Evolutionary conservation across 345 rosid species (phyloP), one percentile per base, ranked within the genome.

Genomic region (Aquilaria yunnanensis): DNA sequence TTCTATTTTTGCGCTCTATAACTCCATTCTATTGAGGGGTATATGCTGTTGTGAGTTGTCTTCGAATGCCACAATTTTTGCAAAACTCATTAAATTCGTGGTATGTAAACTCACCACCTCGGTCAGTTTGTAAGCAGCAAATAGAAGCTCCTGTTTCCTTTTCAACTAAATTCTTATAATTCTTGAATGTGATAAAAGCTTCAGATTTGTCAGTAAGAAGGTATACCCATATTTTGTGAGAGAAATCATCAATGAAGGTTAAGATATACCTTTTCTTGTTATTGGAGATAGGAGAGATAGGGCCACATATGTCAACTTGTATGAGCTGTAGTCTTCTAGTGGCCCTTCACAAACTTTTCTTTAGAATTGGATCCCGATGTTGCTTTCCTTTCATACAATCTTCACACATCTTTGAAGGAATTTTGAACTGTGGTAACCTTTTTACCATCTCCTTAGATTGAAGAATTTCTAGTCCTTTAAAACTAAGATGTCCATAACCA

Each of bases 1-100:
- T 65, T 2, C 62, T 12, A 48, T 65, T 65, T 31, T 32, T 65
- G 6, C 69, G 12, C 30, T 65, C 51, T 1, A 29, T 53, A 9
- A 60, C 54, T 9, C 45, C 45, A 9, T 60, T 60, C 10, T 60
- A n/a, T 48, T 61, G 56, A 3, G 47, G 46, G 32, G 47, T 51
- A 13, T 61, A 32, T 7, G 56, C 5, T 0, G n/a, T 7, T 8
- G 56, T 61, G 14, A 61, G 12, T 9, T 61, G 56, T 13, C 56
- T 32, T 11, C 14, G 31, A 1, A 61, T 61, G 7, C 55, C 64
- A 10, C 12, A 29, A 0, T 1, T 2, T 48, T 32, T 16, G 4
- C 52, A 69, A n/a, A 51, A 63, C 1, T 49, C 12, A 29, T 47
- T 62, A 2, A 69, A 69, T 5, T 8, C 34, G 2, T 5, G 34